These are phyloP conservation scores for Nemania sp. DNA, from an alignment of 2,329 filamentous ascomycete genomes.

Conservation along the genomic window DNA sequence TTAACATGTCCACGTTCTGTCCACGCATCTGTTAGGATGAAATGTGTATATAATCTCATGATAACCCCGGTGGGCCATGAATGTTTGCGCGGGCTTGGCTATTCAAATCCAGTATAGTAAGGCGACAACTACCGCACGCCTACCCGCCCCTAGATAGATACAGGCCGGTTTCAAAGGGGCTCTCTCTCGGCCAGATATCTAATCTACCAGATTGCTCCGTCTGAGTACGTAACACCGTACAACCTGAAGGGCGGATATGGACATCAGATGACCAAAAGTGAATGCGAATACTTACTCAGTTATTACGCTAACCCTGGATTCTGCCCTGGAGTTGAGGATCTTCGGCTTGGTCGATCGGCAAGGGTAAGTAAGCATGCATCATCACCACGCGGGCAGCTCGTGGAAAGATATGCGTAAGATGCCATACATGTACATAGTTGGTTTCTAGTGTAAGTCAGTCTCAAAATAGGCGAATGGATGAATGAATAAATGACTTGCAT, in stretches of 20 bases:
- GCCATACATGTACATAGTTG: too few relatives aligned
- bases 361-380: not conserved
- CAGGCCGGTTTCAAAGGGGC: not conserved
- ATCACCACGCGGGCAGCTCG: too few relatives aligned
- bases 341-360: not conserved
- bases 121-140: not conserved
- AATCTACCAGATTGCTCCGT: not conserved
- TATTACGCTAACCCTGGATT: not conserved
- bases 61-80: not conserved
- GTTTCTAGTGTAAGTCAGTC: not conserved
- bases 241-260: slow-evolving; percentile 3
- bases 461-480: not conserved
- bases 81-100: not conserved
- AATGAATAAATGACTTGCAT: not conserved
- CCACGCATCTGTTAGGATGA: not conserved
- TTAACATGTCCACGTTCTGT: not conserved
- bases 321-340: not conserved
- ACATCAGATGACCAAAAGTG: not conserved
- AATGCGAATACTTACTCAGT: not conserved
- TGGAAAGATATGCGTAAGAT: too few relatives aligned
- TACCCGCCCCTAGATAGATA: not conserved
- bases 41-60: not conserved
- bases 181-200: not conserved
- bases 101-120: not conserved
- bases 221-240: slow-evolving; percentile 8